phyloP scores from a whole-genome alignment of 139 green algal genomes.

The Gonium pectorale region DNA sequence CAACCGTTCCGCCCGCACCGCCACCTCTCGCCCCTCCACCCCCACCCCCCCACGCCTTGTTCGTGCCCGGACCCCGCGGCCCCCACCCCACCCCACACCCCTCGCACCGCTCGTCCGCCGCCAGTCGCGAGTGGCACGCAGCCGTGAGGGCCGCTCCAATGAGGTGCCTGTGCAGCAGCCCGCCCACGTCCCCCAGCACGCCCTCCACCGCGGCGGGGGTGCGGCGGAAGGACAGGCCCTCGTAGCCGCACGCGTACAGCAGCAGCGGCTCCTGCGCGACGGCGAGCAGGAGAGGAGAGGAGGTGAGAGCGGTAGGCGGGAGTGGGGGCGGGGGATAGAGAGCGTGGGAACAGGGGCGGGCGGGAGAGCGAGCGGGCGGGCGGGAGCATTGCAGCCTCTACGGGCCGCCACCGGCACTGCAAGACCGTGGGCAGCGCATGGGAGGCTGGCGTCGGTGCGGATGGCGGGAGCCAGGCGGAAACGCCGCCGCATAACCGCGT shows the following conservation, averaged over 20 bases:
- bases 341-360: background rate
- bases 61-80: background rate
- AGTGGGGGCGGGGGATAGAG: background rate
- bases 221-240: slow-evolving; percentile 39
- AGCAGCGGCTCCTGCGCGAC: slow-evolving; percentile 77
- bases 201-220: slow-evolving; percentile 22
- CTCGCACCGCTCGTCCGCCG: slow-evolving; percentile 13
- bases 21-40: background rate
- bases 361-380: too few species aligned
- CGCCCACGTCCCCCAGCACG: background rate
- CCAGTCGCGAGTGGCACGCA: slow-evolving; percentile 35
- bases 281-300: background rate
- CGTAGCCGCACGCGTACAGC: slow-evolving; percentile 76
- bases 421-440: too few species aligned
- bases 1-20: background rate
- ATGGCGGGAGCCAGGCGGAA: too few species aligned
- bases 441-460: too few species aligned
- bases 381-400: too few species aligned
- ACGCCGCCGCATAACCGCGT: too few species aligned
- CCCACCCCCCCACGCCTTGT: background rate
- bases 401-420: too few species aligned
- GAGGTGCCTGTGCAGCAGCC: slow-evolving; percentile 47
- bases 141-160: slow-evolving; percentile 38
- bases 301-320: background rate
- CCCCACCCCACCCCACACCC: background rate